These are phyloP conservation scores for Epichloe typhina DNA, from an alignment of 2,329 filamentous ascomycete species.

Conservation along the genomic window DNA sequence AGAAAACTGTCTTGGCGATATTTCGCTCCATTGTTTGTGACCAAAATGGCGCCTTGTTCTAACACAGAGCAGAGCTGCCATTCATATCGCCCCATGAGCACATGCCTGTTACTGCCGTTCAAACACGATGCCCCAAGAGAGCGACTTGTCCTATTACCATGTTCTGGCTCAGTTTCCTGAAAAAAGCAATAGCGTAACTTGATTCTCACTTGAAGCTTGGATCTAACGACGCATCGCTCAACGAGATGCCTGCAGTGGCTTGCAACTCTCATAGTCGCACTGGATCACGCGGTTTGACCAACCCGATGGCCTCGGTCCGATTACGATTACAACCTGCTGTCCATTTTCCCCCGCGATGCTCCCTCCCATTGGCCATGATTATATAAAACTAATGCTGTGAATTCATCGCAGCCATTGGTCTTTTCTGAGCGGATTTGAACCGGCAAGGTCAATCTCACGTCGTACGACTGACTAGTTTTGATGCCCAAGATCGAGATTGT, in stretches of 20 bases:
- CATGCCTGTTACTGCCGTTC: background rate
- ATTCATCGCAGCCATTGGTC: too few species aligned
- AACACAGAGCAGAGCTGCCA: too few species aligned
- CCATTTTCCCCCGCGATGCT: background rate
- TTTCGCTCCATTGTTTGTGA: too few species aligned
- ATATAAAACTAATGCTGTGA: too few species aligned
- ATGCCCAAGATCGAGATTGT: too few species aligned
- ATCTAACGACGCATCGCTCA: background rate
- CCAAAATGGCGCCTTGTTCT: too few species aligned
- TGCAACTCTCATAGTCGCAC: background rate
- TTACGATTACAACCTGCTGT: background rate
- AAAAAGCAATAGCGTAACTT: background rate
- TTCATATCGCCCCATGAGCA: too few species aligned
- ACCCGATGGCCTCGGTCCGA: background rate
- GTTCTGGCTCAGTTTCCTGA: background rate
- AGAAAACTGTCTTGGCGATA: too few species aligned
- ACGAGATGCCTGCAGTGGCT: background rate
- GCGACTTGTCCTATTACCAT: background rate
- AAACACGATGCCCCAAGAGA: background rate
- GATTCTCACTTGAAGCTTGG: background rate
- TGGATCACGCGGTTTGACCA: slow-evolving; percentile 1
- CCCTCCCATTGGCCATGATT: too few species aligned
- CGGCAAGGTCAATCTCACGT: too few species aligned
- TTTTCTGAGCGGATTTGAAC: too few species aligned
- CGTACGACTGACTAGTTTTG: too few species aligned